Evolutionary conservation across 495 filamentous ascomycete species (phyloP).

Genomic region (Bryoglossum gracile): DNA sequence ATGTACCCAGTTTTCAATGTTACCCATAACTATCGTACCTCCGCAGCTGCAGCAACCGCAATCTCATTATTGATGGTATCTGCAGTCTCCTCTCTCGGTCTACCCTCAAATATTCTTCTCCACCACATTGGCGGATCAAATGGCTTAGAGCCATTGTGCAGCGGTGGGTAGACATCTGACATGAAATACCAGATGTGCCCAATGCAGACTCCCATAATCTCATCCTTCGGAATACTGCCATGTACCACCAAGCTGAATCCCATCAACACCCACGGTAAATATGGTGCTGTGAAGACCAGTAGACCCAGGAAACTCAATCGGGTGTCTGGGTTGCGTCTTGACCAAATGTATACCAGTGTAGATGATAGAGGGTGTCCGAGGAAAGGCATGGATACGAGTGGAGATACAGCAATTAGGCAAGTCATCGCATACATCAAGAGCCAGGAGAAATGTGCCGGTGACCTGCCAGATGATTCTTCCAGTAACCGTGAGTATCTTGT

Average conservation of each 20-base stretch:
- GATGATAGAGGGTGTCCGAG: slow-evolving; percentile 84
- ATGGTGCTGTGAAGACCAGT: slow-evolving; percentile 86
- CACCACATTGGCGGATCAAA: slow-evolving; percentile 90
- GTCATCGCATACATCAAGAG: slow-evolving; percentile 76
- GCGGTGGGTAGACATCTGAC: slow-evolving; percentile 86
- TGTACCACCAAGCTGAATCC: slow-evolving; percentile 80
- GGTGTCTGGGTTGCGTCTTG: slow-evolving; percentile 85
- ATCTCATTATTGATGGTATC: slow-evolving; percentile 46
- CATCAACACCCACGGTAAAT: slow-evolving; percentile 94
- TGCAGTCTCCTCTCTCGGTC: slow-evolving; percentile 37
- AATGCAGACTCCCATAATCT: slow-evolving; percentile 86
- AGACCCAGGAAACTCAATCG: slow-evolving; percentile 85
- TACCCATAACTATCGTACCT: slow-evolving; percentile 24
- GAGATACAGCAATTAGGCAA: slow-evolving; percentile 71
- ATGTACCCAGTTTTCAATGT: slow-evolving; percentile 1
- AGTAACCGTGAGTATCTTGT: slow-evolving; percentile 93
- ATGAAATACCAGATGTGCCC: slow-evolving; percentile 99
- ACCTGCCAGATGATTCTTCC: slow-evolving; percentile 80
- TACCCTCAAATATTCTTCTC: slow-evolving; percentile 71
- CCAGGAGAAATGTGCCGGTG: slow-evolving; percentile 91
- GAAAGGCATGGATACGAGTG: slow-evolving; percentile 81
- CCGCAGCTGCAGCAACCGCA: slow-evolving; percentile 39
- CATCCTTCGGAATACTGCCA: slow-evolving; percentile 84
- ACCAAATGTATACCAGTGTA: slow-evolving; percentile 97
- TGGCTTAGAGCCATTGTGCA: slow-evolving; percentile 77